A percentile compares a stretch with the other conserved stretches of the same genome.
Evolutionary conservation across 225 moss, liverwort and hornwort genomes (phyloP).

Genomic region (Climacium dendroides): DNA sequence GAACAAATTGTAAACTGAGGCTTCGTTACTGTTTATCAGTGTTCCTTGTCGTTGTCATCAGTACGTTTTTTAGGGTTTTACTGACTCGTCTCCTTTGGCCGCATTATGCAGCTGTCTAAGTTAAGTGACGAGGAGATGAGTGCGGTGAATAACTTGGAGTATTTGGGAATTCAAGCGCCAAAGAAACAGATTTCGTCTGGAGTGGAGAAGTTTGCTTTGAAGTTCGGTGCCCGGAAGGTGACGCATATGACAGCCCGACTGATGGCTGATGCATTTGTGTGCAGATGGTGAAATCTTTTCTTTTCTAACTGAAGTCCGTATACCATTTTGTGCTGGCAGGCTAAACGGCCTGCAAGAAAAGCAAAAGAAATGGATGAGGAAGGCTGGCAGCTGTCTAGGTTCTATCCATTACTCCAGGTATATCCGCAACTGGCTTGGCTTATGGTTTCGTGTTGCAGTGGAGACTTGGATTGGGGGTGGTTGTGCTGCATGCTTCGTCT

Average conservation of each 20-base stretch:
- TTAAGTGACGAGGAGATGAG: constrained; percentile 83
- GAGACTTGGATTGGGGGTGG: not conserved
- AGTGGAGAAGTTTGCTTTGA: constrained; percentile 70
- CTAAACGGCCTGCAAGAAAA: constrained; percentile 74
- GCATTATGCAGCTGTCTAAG: constrained; percentile 57
- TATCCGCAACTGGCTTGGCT: not conserved
- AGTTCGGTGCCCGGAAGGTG: constrained; percentile 91
- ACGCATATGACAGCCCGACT: not conserved
- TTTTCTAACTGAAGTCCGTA: not conserved
- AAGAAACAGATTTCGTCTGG: constrained; percentile 60
- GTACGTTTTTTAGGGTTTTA: not conserved
- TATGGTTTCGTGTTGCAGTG: not conserved
- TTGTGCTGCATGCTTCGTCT: not conserved
- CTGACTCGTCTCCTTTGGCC: not conserved
- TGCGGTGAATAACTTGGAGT: constrained; percentile 85
- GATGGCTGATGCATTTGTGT: not conserved
- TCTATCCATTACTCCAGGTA: constrained; percentile 94
- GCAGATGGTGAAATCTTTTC: not conserved
- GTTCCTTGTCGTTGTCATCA: not conserved
- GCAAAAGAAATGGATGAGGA: constrained; percentile 78
- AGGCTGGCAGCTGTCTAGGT: constrained; percentile 74
- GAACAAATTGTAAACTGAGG: not conserved
- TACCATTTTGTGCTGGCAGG: constrained; percentile 17
- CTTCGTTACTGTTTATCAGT: not conserved
- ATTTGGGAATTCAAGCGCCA: constrained; percentile 71